Base-by-base conservation (phyloP, 306 rosid genomes). In the Fragaria nilgerrensis region DNA sequence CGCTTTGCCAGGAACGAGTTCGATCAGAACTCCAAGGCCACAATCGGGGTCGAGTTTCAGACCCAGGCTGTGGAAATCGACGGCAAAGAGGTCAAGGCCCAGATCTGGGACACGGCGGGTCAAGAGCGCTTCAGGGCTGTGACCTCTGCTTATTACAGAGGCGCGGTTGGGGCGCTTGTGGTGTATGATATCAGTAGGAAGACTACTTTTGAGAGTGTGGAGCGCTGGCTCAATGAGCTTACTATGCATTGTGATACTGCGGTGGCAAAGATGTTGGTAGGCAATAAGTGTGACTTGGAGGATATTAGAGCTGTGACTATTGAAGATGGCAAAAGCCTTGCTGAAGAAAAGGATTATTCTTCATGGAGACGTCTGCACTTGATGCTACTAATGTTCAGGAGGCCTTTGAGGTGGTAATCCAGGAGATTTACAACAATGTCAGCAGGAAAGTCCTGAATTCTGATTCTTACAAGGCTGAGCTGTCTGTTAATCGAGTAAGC, bases 351-450 rank as follows among this genome's bases (percentile, higher is more conserved):
- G 77, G 94, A 1, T 75, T 94, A 66, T 94, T 94, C 93, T 94
- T 94, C 70, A 92, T 91, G 93, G 98, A 94, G 83, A 94, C 98
- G 61, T 94, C 98, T 61, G 98, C 98, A 48, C 97, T 94, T 2
- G 93, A 92, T 75, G 67, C 96, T 17, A 94, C 94, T 36, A 94
- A 94, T 71, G 97, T 94, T 49, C 89, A 86, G 73, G 81, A 88
- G 34, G 96, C 98, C 47, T 94, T 94, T 27, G 96, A 94, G 89
- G 78, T 90, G 16, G 91, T 94, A 27, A 89, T 94, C 77, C 85
- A 83, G 15, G 97, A 94, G 83, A 92, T 91, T 34, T 94, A 90
- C 94, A 82, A 78, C 84, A 90, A 89, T 32, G 80, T 94, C 84
- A 92, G 94, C 92, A 85, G 96, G 43, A 91, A 89, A 86, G 83